Conservation (phyloP, 495 filamentous ascomycete genomes). For the Aspergillus sclerotioniger region DNA sequence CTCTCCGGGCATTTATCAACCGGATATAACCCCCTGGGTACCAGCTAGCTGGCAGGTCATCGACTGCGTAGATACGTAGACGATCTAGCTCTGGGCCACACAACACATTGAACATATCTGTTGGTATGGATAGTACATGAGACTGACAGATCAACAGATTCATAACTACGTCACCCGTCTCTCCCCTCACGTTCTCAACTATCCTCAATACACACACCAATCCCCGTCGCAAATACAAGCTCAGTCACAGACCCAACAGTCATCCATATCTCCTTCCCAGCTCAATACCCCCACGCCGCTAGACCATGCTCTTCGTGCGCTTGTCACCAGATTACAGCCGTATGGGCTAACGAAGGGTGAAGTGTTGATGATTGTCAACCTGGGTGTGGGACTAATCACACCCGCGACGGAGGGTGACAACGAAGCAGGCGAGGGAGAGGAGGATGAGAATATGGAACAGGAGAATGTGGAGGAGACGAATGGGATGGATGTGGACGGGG, state of each 20-base stretch:
- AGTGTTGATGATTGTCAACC: slow-evolving; percentile 62
- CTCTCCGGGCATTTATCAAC: background rate
- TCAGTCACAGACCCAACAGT: slow-evolving; percentile 27
- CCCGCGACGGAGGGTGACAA: slow-evolving; percentile 10
- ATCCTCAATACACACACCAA: slow-evolving; percentile 30
- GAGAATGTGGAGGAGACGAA: slow-evolving; percentile 20
- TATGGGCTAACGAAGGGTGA: slow-evolving; percentile 61
- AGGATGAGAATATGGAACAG: slow-evolving; percentile 17
- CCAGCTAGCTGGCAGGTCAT: background rate
- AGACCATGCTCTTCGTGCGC: slow-evolving; percentile 36
- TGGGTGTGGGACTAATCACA: slow-evolving; percentile 39
- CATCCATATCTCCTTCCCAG: slow-evolving; percentile 17
- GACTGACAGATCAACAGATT: slow-evolving; percentile 28
- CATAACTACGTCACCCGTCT: slow-evolving; percentile 46
- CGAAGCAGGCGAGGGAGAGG: slow-evolving; percentile 10
- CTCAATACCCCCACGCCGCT: slow-evolving; percentile 28
- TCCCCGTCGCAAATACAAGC: slow-evolving; percentile 28
- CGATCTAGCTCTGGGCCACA: no score
- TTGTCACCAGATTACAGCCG: slow-evolving; percentile 42
- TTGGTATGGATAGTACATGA: background rate
- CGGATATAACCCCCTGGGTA: background rate
- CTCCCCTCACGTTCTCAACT: slow-evolving; percentile 37
- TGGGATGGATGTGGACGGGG: slow-evolving; percentile 14
- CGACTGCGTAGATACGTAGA: background rate
- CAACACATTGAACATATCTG: background rate